phyloP scores from a whole-genome alignment of 148 eudicot species.

The Vaccinium darrowii region DNA sequence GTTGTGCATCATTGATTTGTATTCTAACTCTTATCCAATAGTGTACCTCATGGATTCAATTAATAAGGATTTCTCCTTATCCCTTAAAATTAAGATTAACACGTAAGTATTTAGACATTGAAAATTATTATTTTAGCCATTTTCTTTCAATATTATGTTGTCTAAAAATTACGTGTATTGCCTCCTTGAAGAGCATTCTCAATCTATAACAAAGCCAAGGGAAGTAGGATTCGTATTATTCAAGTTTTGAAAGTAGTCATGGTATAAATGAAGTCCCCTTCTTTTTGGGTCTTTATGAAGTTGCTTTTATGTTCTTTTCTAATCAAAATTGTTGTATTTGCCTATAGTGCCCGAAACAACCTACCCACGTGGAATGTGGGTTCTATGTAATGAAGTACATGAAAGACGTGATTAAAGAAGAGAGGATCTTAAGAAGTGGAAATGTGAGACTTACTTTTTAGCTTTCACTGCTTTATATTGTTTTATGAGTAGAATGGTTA shows the following conservation, averaged over 20 bases:
- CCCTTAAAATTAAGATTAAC: neutral
- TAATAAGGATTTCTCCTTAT: neutral
- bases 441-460: too few species aligned
- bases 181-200: neutral
- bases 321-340: neutral
- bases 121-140: too few species aligned
- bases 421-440: too few species aligned
- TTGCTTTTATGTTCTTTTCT: too few species aligned
- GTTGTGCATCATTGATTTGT: neutral
- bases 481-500: too few species aligned
- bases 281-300: too few species aligned
- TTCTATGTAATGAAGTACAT: too few species aligned
- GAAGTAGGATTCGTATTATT: neutral
- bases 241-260: neutral
- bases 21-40: neutral
- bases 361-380: neutral
- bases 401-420: too few species aligned
- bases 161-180: too few species aligned
- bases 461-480: too few species aligned
- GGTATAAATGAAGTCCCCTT: neutral
- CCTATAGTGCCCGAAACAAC: neutral
- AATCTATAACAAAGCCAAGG: neutral
- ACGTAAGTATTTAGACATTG: neutral
- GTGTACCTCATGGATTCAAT: neutral
- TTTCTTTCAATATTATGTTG: too few species aligned